Evolutionary conservation across 495 filamentous ascomycete genomes (phyloP).

Genomic region (Beverwykella pulmonaria): DNA sequence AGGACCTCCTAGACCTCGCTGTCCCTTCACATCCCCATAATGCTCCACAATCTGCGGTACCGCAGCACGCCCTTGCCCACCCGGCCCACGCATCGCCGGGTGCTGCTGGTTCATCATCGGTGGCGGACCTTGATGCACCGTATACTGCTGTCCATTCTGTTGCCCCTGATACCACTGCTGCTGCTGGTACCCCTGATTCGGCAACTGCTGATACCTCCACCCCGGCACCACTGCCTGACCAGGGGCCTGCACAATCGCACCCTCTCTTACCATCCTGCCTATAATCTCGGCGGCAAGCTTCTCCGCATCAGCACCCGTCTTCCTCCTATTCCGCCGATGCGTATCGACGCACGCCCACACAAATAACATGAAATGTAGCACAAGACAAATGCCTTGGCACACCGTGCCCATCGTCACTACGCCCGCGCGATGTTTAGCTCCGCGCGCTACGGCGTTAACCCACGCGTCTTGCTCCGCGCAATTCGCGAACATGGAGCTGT

Average conservation of each 20-base stretch:
- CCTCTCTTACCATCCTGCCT: slow-evolving; percentile 30
- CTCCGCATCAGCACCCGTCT: slow-evolving; percentile 26
- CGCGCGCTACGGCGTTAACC: slow-evolving; percentile 30
- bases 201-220: neutral
- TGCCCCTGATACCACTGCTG: neutral
- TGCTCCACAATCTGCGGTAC: neutral
- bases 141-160: neutral
- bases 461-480: slow-evolving; percentile 35
- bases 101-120: neutral
- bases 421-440: slow-evolving; percentile 5
- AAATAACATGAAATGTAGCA: slow-evolving; percentile 44
- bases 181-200: neutral
- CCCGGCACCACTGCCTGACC: neutral
- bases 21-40: neutral
- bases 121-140: neutral
- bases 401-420: slow-evolving; percentile 25
- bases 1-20: neutral
- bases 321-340: slow-evolving; percentile 41
- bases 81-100: neutral
- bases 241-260: slow-evolving; percentile 24
- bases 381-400: slow-evolving; percentile 23
- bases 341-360: slow-evolving; percentile 47
- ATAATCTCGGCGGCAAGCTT: slow-evolving; percentile 34
- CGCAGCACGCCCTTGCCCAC: neutral
- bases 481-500: neutral